Percentiles rank a stretch among this genome's conserved stretches.
Evolutionary conservation across 257 asterid genomes (phyloP).

Genomic region (Nicotiana tomentosiformis): DNA sequence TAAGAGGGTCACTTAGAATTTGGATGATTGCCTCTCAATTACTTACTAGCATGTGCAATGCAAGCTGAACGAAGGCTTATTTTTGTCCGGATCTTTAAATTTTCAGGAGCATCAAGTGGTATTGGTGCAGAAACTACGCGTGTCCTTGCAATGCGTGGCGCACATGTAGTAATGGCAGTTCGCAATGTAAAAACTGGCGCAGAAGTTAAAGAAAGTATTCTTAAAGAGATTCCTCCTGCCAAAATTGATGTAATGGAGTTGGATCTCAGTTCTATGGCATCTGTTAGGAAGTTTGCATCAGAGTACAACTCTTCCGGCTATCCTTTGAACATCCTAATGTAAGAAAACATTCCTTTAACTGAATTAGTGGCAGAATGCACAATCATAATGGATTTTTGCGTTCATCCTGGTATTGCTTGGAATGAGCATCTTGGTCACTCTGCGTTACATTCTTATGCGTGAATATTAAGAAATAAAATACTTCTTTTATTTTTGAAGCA

Average conservation of each 20-base stretch:
- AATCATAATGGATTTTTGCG: background rate
- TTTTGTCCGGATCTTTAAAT: background rate
- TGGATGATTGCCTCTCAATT: background rate
- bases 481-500: conserved; percentile 29
- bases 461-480: conserved; percentile 10
- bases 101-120: conserved; percentile 77
- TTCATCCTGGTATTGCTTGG: background rate
- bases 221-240: conserved; percentile 41
- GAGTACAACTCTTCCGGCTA: conserved; percentile 33
- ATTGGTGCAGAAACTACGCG: conserved; percentile 54
- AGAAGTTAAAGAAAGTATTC: conserved; percentile 36
- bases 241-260: conserved; percentile 61
- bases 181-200: conserved; percentile 34
- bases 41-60: background rate
- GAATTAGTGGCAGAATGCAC: background rate
- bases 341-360: conserved; percentile 15
- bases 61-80: background rate
- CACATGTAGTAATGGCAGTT: conserved; percentile 63
- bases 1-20: background rate
- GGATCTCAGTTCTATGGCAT: conserved; percentile 48
- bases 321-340: conserved; percentile 60
- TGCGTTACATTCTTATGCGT: background rate
- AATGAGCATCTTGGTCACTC: background rate
- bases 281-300: conserved; percentile 51
- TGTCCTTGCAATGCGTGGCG: conserved; percentile 45